These are phyloP conservation scores for Hyphopichia homilentoma DNA, from an alignment of 805 yeast species.

Conservation along the genomic window DNA sequence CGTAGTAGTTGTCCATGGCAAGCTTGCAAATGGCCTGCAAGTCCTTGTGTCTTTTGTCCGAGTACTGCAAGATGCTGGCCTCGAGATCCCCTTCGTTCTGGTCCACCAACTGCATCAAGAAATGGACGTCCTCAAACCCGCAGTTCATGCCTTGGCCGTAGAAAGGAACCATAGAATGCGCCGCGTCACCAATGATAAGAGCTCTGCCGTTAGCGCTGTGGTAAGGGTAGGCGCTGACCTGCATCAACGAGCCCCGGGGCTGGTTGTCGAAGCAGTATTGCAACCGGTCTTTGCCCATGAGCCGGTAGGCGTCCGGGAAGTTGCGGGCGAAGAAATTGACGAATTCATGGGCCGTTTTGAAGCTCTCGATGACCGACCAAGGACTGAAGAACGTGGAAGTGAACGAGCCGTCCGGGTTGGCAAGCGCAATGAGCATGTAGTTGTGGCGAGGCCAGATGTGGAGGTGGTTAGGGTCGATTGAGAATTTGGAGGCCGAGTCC, in stretches of 20 bases:
- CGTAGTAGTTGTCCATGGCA: slow-evolving; percentile 77
- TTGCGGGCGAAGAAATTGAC: slow-evolving; percentile 51
- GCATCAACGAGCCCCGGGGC: slow-evolving; percentile 78
- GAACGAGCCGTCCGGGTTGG: slow-evolving; percentile 82
- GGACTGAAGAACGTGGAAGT: slow-evolving; percentile 89
- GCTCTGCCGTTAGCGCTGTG: slow-evolving; percentile 56
- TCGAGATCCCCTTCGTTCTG: slow-evolving; percentile 31
- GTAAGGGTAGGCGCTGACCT: slow-evolving; percentile 67
- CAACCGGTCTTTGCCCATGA: slow-evolving; percentile 61
- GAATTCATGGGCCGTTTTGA: slow-evolving; percentile 40
- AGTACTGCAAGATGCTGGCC: slow-evolving; percentile 53
- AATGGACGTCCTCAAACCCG: slow-evolving; percentile 87
- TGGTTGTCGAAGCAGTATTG: slow-evolving; percentile 48
- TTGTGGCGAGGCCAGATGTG: slow-evolving; percentile 92
- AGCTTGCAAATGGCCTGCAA: slow-evolving; percentile 71
- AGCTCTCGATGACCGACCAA: slow-evolving; percentile 57
- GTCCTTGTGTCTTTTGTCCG: slow-evolving; percentile 57
- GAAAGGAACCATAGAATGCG: slow-evolving; percentile 97
- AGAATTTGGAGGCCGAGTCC: slow-evolving; percentile 35
- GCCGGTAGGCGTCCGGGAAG: slow-evolving; percentile 70
- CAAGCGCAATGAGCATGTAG: slow-evolving; percentile 85
- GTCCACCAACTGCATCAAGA: slow-evolving; percentile 50
- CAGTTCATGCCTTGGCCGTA: slow-evolving; percentile 97
- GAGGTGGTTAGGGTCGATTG: slow-evolving; percentile 67
- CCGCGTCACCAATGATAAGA: slow-evolving; percentile 84